phyloP scores from a whole-genome alignment of 176 grass and related monocot genomes.

The Cymbopogon citratus region DNA sequence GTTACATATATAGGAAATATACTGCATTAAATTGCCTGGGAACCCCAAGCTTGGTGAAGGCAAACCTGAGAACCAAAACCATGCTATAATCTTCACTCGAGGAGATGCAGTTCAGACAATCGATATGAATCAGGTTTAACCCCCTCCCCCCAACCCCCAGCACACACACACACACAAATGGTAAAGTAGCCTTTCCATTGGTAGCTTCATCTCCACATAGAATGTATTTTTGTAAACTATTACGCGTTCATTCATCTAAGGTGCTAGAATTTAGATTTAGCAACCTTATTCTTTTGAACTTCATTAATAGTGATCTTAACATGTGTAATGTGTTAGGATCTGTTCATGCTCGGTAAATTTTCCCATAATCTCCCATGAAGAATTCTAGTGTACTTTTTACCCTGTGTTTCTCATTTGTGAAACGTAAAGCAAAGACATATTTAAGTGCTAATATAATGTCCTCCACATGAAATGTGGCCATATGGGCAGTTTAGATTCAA shows the following conservation, averaged over 20 bases:
- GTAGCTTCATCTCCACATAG: neutral
- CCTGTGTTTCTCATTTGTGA: neutral
- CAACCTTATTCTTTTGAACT: neutral
- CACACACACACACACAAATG: neutral
- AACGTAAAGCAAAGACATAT: neutral
- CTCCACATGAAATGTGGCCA: neutral
- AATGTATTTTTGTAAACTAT: neutral
- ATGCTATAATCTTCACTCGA: conserved; percentile 95
- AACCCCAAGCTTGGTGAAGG: conserved; percentile 97
- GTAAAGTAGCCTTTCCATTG: neutral
- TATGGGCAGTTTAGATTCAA: neutral
- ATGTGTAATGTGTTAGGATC: neutral
- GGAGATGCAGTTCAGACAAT: conserved; percentile 94
- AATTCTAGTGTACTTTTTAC: neutral
- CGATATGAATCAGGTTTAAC: conserved; percentile 88
- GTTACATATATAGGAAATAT: conserved; percentile 72
- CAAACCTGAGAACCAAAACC: conserved; percentile 98
- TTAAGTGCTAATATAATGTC: neutral
- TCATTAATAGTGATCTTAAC: neutral
- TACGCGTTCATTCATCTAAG: neutral
- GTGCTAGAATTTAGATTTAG: neutral
- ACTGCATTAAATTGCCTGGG: conserved; percentile 89
- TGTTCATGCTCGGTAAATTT: neutral
- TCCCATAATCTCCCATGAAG: neutral
- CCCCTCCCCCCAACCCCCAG: too few relatives aligned